Conservation (phyloP, 345 rosid species). For the Citrus glauca region DNA sequence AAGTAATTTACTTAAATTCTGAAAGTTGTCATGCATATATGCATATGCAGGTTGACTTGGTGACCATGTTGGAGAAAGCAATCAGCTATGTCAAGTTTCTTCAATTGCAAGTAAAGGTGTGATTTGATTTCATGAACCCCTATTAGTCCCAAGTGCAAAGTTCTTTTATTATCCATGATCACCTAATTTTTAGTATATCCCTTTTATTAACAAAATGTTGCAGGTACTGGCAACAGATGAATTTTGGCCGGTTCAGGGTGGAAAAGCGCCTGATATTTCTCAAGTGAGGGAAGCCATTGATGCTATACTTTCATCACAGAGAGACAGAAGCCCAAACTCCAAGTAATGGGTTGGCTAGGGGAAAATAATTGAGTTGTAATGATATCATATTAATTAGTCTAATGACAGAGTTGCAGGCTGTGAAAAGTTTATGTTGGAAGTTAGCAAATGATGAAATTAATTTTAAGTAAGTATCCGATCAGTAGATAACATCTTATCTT, state of each 20-base stretch:
- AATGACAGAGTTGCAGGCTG: slow-evolving; percentile 15
- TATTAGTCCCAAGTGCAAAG: background rate
- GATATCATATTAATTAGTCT: background rate
- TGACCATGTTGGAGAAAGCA: slow-evolving; percentile 94
- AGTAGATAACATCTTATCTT: slow-evolving; percentile 12
- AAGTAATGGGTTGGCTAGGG: slow-evolving; percentile 15
- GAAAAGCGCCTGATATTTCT: slow-evolving; percentile 88
- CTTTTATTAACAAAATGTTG: background rate
- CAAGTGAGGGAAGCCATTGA: slow-evolving; percentile 98
- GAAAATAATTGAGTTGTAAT: background rate
- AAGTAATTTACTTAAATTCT: background rate
- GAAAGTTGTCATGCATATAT: background rate
- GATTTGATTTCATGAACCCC: background rate
- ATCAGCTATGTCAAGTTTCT: slow-evolving; percentile 90
- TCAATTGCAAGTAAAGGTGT: slow-evolving; percentile 93
- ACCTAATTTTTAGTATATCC: background rate
- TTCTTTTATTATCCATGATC: background rate
- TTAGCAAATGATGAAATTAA: slow-evolving; percentile 8
- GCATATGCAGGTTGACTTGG: slow-evolving; percentile 69
- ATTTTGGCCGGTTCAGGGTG: slow-evolving; percentile 95
- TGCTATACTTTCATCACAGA: slow-evolving; percentile 82
- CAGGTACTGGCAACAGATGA: slow-evolving; percentile 95
- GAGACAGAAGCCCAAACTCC: slow-evolving; percentile 52
- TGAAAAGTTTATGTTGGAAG: slow-evolving; percentile 22
- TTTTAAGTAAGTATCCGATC: slow-evolving; percentile 1